Evolutionary conservation across 140 eudicot species (phyloP), one percentile per base, ranked within the genome.

Genomic region (Erigeron philadelphicus): DNA sequence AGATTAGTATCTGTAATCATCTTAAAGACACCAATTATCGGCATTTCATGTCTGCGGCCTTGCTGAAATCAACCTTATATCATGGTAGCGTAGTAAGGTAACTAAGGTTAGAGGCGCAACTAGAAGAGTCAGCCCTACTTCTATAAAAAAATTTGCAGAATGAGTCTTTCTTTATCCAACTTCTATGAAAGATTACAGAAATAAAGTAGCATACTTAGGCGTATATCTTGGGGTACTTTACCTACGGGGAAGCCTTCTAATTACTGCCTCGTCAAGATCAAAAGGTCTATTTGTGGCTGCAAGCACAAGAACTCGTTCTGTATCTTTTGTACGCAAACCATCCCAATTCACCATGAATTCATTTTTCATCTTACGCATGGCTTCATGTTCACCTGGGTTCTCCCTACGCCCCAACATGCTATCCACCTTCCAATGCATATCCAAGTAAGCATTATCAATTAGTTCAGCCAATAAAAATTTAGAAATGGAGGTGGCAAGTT

Each of bases 261-360:
- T 86, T 31, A 92, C 98, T 35, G 98, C 98, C 76, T 88, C 98
- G 50, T 92, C 98, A 65, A 92, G 98, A 72, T 92, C 98, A 75
- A 82, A 92, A 47, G 98, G 98, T 75, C 98, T 83, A 58, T 92
- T 92, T 25, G 98, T 92, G 55, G 96, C 98, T 6, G 96, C 98
- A 76, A 92, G 96, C 35, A 92, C 96, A 64, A 92, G 70, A 69
- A 92, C 98, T 49, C 96, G 76, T 73, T 92, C 98, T 8, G 87
- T 83, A 40, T 92, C 96, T 80, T 92, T 92, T 35, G 98, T 92
- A 16, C 96, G 83, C 74, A 92, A 70, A 17, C 98, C 98, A 67
- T 92, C 98, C 98, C 98, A 92, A 67, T 92, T 88, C 71, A 92
- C 88, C 98, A 92, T 92, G 46, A 92, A 92, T 72, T 92, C 98